A percentile compares a stretch with the other conserved stretches of the same genome.
These are phyloP conservation scores for Penstemon newberryi DNA, from an alignment of 257 asterid species.

Conservation along the genomic window DNA sequence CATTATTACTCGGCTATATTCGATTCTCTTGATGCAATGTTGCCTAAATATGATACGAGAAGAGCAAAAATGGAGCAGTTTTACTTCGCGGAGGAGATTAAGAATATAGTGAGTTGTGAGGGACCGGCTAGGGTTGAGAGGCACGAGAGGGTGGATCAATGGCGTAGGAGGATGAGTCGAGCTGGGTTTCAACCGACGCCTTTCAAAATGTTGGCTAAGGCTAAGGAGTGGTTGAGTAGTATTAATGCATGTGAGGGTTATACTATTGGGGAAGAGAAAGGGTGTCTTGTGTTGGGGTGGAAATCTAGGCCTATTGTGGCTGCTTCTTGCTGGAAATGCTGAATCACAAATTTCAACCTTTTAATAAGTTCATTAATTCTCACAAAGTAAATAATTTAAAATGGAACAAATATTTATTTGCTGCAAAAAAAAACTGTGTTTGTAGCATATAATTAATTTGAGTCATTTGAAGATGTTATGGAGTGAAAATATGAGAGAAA, in stretches of 20 bases:
- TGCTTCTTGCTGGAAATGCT: slow-evolving; percentile 93
- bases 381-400: slow-evolving; percentile 13
- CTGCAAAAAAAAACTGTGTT: slow-evolving; percentile 1
- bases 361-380: background rate
- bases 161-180: slow-evolving; percentile 90
- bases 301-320: slow-evolving; percentile 84
- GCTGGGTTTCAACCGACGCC: slow-evolving; percentile 73
- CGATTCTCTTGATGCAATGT: slow-evolving; percentile 71
- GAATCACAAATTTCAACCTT: slow-evolving; percentile 16
- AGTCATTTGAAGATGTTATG: slow-evolving; percentile 11
- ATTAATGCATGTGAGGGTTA: slow-evolving; percentile 58
- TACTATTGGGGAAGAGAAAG: slow-evolving; percentile 75
- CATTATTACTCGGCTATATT: slow-evolving; percentile 79
- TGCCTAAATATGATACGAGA: slow-evolving; percentile 71
- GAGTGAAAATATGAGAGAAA: slow-evolving; percentile 24
- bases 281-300: slow-evolving; percentile 86
- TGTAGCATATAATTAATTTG: background rate
- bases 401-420: background rate
- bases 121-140: slow-evolving; percentile 81
- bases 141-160: slow-evolving; percentile 84
- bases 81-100: slow-evolving; percentile 81
- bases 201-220: slow-evolving; percentile 60
- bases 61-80: slow-evolving; percentile 83
- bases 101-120: slow-evolving; percentile 83
- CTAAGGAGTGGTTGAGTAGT: slow-evolving; percentile 64